Conservation (phyloP, 2,329 filamentous ascomycete genomes). For the Metarhizium robertsii region DNA sequence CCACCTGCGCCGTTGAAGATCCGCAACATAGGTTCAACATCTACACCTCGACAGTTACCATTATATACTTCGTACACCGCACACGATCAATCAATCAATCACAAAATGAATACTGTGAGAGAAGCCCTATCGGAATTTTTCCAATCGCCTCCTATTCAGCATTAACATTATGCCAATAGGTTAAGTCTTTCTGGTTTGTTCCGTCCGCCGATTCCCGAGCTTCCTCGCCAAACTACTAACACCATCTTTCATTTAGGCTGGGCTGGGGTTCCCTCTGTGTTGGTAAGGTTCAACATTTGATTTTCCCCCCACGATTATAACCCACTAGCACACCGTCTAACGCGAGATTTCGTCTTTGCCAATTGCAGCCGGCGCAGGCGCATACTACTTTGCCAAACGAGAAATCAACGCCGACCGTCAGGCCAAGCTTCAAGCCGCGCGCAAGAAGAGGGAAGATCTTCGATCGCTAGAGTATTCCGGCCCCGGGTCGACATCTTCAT, state of each 20-base stretch:
- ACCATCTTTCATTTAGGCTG: constrained; percentile 47
- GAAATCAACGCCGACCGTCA: constrained; percentile 86
- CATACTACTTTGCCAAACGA: constrained; percentile 93
- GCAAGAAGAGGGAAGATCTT: constrained; percentile 52
- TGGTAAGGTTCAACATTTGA: constrained; percentile 42
- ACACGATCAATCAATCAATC: neutral
- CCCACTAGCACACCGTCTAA: neutral
- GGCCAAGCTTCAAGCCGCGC: constrained; percentile 57
- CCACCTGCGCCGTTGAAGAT: neutral
- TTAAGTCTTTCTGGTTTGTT: constrained; percentile 57
- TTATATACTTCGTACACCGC: neutral
- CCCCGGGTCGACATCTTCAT: constrained; percentile 25
- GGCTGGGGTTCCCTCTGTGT: constrained; percentile 87
- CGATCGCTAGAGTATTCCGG: constrained; percentile 43
- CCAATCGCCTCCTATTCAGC: neutral
- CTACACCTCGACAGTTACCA: neutral
- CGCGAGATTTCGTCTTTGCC: neutral
- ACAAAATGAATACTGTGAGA: constrained; percentile 46
- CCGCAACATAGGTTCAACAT: neutral
- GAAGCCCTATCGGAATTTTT: neutral
- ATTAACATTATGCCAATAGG: constrained; percentile 27
- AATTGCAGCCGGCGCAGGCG: constrained; percentile 66
- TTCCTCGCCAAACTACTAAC: constrained; percentile 1
- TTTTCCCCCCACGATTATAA: constrained; percentile 1
- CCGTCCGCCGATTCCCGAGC: neutral